Evolutionary conservation across 1,284 basidiomycete genomes (phyloP).

Genomic region (Hortiboletus rubellus): DNA sequence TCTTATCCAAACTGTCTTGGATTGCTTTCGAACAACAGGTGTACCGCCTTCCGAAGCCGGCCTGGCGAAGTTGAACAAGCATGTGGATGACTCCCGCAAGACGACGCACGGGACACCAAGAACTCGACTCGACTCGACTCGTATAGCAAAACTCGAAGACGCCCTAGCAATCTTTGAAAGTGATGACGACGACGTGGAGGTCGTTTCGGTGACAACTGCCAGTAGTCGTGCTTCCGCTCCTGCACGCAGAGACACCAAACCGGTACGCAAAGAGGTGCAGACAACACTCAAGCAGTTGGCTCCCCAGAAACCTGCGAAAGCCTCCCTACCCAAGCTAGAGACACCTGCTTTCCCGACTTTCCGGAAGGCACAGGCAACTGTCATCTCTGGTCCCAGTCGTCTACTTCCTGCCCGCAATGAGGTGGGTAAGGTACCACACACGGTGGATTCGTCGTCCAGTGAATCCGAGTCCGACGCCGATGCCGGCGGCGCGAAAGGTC

Average conservation of each 20-base stretch:
- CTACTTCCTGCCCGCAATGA: conserved; percentile 30
- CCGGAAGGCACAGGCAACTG: conserved; percentile 27
- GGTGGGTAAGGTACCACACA: conserved; percentile 3
- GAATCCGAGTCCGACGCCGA: conserved; percentile 60
- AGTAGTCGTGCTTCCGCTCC: conserved; percentile 13
- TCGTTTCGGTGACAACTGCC: conserved; percentile 31
- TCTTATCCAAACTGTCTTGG: conserved; percentile 74
- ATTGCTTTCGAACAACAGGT: conserved; percentile 60
- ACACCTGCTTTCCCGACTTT: conserved; percentile 38
- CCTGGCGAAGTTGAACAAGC: conserved; percentile 57
- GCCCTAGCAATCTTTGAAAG: conserved; percentile 56
- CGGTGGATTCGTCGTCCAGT: conserved; percentile 40
- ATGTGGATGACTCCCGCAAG: conserved; percentile 57
- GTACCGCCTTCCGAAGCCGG: conserved; percentile 52
- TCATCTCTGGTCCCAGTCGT: conserved; percentile 17
- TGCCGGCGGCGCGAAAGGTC: conserved; percentile 42
- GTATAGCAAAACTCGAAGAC: conserved; percentile 58
- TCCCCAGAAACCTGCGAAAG: conserved; percentile 22
- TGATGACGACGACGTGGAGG: conserved; percentile 52
- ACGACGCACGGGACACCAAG: conserved; percentile 43
- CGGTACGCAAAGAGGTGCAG: conserved; percentile 26
- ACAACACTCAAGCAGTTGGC: conserved; percentile 16
- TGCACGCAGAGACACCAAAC: conserved; percentile 18
- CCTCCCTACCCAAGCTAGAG: conserved; percentile 33
- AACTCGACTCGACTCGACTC: conserved; percentile 58